A percentile compares a stretch with the other conserved stretches of the same genome.
Conservation (phyloP, 2,329 filamentous ascomycete genomes). For the Cyphellophora europaea region DNA sequence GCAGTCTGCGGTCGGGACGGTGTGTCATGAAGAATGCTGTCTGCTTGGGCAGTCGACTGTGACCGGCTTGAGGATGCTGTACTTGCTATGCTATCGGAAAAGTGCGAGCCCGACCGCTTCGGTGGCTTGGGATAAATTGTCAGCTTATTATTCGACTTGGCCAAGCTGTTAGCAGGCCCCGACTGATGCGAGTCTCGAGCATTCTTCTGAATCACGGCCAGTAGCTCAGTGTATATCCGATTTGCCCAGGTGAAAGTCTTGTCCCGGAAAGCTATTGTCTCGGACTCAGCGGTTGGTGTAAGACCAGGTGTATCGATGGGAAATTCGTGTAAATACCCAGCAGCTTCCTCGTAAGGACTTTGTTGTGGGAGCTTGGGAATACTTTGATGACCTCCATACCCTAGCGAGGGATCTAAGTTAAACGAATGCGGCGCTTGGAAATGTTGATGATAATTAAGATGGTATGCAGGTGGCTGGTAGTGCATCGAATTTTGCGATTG, state of each 20-base stretch:
- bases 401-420: no score
- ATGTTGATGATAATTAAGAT: neutral
- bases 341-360: no score
- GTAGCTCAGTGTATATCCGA: constrained; percentile 60
- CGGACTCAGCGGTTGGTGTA: constrained; percentile 11
- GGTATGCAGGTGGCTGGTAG: no score
- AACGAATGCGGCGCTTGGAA: neutral
- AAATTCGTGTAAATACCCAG: neutral
- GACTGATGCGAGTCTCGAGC: constrained; percentile 30
- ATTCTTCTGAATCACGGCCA: constrained; percentile 48
- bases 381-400: no score
- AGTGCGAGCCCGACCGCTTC: constrained; percentile 44
- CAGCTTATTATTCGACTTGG: constrained; percentile 37
- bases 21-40: constrained; percentile 10
- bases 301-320: no score
- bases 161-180: constrained; percentile 29
- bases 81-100: constrained; percentile 26
- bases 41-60: constrained; percentile 19
- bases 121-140: constrained; percentile 55
- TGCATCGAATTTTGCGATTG: constrained; percentile 2
- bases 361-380: neutral
- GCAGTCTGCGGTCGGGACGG: constrained; percentile 16
- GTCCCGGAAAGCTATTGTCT: constrained; percentile 48
- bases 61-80: constrained; percentile 22
- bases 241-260: constrained; percentile 62